Conservation (phyloP, 805 yeast genomes). For the Suhomyces sp. region DNA sequence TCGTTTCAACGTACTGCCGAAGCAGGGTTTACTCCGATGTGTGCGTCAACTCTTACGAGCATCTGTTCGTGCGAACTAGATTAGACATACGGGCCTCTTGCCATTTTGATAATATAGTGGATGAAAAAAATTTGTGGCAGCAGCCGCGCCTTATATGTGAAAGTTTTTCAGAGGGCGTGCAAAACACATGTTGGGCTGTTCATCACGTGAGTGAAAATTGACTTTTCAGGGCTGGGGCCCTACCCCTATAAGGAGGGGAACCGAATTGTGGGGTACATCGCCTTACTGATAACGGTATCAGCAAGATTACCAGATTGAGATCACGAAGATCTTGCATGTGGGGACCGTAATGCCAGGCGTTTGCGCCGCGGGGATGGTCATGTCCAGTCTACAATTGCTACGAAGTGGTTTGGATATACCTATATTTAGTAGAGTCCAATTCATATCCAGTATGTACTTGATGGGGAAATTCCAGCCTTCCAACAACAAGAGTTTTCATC, state of each 20-base stretch:
- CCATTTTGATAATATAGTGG: constrained; percentile 36
- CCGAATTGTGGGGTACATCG: constrained; percentile 1
- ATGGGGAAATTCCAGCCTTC: not conserved
- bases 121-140: not conserved
- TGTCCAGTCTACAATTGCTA: not conserved
- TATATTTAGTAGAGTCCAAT: not conserved
- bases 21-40: constrained; percentile 14
- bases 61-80: not conserved
- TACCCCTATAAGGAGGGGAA: constrained; percentile 1
- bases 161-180: not conserved
- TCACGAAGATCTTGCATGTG: not conserved
- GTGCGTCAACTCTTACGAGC: constrained; percentile 14
- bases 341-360: not conserved
- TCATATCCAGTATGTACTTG: not conserved
- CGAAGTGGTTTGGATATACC: not conserved
- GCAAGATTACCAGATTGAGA: not conserved
- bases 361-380: not conserved
- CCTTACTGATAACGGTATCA: not conserved
- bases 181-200: not conserved
- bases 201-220: not conserved
- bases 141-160: not conserved
- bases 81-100: constrained; percentile 53
- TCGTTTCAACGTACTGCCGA: constrained; percentile 3
- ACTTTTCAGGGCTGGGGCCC: not conserved
- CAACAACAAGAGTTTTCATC: not conserved